Conservation (phyloP, 2,329 filamentous ascomycete genomes). For the Diaporthe capsici region DNA sequence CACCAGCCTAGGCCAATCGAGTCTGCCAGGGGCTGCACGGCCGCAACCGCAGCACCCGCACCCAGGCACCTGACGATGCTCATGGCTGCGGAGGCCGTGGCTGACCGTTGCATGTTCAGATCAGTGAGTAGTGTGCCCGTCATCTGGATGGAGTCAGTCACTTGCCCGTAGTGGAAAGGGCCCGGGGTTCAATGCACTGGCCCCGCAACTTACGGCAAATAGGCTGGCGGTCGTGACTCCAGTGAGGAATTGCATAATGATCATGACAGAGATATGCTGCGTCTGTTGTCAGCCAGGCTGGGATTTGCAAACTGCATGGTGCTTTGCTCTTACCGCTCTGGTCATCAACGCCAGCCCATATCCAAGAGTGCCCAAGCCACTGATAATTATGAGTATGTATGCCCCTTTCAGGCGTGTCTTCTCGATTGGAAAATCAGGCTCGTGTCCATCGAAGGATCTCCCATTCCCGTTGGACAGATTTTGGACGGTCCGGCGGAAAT, state of each 20-base stretch:
- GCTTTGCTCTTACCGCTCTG: neutral
- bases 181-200: neutral
- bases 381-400: neutral
- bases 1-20: constrained; percentile 8
- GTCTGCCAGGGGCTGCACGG: neutral
- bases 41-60: neutral
- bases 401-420: neutral
- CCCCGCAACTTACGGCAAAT: neutral
- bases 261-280: constrained; percentile 18
- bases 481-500: constrained; percentile 1
- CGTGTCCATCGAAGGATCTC: neutral
- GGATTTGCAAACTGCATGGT: no score
- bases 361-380: constrained; percentile 8
- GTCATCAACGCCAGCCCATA: constrained; percentile 14
- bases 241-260: constrained; percentile 11
- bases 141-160: neutral
- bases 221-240: constrained; percentile 12
- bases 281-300: neutral
- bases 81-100: neutral
- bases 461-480: neutral
- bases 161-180: neutral
- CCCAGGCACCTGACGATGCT: constrained; percentile 11
- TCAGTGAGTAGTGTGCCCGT: neutral
- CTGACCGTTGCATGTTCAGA: constrained; percentile 6
- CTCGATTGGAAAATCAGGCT: constrained; percentile 9